Evolutionary conservation across 768 basidiomycete genomes (phyloP).

Genomic region (Boletus rubropictus): DNA sequence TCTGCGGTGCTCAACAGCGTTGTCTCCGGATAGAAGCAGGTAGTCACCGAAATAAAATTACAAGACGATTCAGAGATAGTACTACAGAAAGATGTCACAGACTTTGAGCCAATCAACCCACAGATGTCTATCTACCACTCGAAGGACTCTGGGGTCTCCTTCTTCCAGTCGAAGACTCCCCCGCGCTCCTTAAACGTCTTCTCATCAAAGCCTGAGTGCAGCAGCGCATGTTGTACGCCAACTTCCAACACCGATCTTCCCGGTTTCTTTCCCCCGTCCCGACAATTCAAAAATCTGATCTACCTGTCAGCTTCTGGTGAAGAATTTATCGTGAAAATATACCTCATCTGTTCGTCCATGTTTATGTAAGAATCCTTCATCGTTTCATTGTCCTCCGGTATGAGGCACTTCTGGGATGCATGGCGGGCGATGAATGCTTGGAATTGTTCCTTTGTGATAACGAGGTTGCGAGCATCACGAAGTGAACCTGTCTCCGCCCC

Average conservation of each 20-base stretch:
- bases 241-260: conserved; percentile 28
- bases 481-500: conserved; percentile 27
- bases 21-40: no score
- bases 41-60: no score
- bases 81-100: not conserved
- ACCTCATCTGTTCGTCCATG: conserved; percentile 38
- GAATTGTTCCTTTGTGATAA: conserved; percentile 33
- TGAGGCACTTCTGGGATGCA: conserved; percentile 25
- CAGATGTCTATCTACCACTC: conserved; percentile 1
- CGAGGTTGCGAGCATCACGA: conserved; percentile 32
- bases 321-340: not conserved
- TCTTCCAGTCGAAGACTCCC: conserved; percentile 35
- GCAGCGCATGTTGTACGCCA: conserved; percentile 30
- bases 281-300: conserved; percentile 32
- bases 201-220: conserved; percentile 33
- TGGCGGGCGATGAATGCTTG: conserved; percentile 34
- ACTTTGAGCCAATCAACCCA: not conserved
- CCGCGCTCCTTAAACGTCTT: conserved; percentile 28
- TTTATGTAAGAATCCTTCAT: conserved; percentile 39
- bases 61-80: not conserved
- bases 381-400: conserved; percentile 35
- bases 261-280: conserved; percentile 30
- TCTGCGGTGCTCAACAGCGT: no score
- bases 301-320: not conserved
- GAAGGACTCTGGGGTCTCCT: not conserved